Conservation (phyloP, 2,329 filamentous ascomycete genomes). For the Triangularia setosa region DNA sequence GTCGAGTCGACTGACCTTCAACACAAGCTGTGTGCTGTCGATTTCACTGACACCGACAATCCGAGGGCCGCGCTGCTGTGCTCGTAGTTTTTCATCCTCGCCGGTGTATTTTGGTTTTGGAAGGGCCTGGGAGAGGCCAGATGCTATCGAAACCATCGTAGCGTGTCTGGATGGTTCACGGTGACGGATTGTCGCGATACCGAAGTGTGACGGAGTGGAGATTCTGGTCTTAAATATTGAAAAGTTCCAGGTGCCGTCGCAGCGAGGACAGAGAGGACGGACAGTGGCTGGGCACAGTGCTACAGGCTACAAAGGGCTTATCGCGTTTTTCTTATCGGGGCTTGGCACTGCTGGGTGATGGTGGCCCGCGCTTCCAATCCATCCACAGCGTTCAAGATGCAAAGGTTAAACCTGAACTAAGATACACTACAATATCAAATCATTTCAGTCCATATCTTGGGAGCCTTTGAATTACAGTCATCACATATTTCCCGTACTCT, state of each 20-base stretch:
- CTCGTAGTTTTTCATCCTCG: slow-evolving; percentile 76
- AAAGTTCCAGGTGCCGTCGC: slow-evolving; percentile 4
- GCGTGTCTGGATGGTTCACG: not conserved
- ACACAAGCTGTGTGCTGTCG: slow-evolving; percentile 79
- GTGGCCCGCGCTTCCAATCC: not conserved
- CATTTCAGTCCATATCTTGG: not conserved
- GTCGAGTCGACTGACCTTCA: slow-evolving; percentile 54
- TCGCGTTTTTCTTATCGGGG: not conserved
- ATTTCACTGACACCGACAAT: slow-evolving; percentile 76
- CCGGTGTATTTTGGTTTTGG: slow-evolving; percentile 89
- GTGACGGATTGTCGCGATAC: not conserved
- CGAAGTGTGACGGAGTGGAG: not conserved
- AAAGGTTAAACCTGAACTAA: not conserved
- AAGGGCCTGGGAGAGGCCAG: slow-evolving; percentile 72
- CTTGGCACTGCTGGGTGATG: not conserved
- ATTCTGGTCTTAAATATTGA: not conserved
- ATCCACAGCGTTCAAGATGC: not conserved
- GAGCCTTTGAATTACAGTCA: not conserved
- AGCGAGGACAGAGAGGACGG: not conserved
- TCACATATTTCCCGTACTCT: slow-evolving; percentile 6
- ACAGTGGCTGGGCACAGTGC: not conserved
- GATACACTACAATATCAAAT: not conserved
- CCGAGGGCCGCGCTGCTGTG: slow-evolving; percentile 72
- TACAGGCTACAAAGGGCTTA: not conserved
- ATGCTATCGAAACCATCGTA: slow-evolving; percentile 61